Conservation (phyloP, 257 asterid species). For the Lycium ferocissimum region DNA sequence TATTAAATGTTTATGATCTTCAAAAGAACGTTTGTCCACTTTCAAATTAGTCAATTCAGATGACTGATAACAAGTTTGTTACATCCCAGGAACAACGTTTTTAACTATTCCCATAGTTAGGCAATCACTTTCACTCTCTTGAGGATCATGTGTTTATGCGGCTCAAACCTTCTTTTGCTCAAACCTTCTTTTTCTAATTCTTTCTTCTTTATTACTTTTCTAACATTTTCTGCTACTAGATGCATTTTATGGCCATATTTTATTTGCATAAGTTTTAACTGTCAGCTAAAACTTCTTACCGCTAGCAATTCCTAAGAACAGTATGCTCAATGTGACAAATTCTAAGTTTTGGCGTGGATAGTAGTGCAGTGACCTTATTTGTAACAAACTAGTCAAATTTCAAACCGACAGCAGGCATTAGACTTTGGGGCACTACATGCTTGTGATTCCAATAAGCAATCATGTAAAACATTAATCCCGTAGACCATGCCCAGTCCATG, state of each 20-base stretch:
- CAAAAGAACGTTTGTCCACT: not conserved
- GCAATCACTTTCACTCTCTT: not conserved
- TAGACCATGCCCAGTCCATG: not conserved
- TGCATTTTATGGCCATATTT: not conserved
- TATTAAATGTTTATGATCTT: not conserved
- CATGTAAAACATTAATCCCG: not conserved
- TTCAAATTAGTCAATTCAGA: not conserved
- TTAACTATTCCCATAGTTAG: not conserved
- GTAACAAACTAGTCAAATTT: constrained; percentile 12
- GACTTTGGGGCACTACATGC: not conserved
- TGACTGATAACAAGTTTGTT: not conserved
- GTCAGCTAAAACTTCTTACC: not conserved
- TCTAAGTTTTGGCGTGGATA: not conserved
- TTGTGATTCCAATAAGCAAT: not conserved
- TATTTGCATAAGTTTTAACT: not conserved
- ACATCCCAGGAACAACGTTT: not conserved
- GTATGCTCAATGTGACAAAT: not conserved
- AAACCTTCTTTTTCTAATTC: not conserved
- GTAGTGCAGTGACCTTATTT: not conserved
- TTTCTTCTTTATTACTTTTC: not conserved
- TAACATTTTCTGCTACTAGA: not conserved
- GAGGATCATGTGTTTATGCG: not conserved
- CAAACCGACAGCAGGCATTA: not conserved
- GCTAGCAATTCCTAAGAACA: not conserved
- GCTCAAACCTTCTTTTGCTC: not conserved